A percentile compares a stretch with the other conserved stretches of the same genome.
Conservation (phyloP, 176 grass and related monocot genomes). For the Zoysia pacifica region DNA sequence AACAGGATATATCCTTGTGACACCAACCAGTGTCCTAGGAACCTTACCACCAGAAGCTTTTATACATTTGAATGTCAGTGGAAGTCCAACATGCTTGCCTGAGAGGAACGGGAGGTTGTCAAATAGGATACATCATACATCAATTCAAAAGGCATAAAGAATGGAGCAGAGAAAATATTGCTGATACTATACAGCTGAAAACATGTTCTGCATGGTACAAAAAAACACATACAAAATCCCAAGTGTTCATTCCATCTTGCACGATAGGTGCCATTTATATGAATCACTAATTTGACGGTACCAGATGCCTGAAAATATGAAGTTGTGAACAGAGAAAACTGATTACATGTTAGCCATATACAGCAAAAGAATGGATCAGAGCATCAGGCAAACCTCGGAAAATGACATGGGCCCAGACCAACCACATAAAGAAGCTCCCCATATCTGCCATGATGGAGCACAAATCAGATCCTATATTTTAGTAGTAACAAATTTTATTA, state of each 20-base stretch:
- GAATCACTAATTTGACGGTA: slow-evolving; percentile 56
- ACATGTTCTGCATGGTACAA: slow-evolving; percentile 21
- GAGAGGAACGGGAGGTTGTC: slow-evolving; percentile 28
- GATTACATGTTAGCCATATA: slow-evolving; percentile 10
- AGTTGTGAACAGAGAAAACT: not conserved
- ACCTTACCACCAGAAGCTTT: slow-evolving; percentile 76
- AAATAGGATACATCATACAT: slow-evolving; percentile 6
- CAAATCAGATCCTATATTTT: slow-evolving; percentile 16
- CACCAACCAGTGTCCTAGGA: slow-evolving; percentile 77
- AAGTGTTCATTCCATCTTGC: slow-evolving; percentile 76
- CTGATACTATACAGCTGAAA: not conserved
- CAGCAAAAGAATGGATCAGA: slow-evolving; percentile 16
- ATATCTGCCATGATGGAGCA: slow-evolving; percentile 66
- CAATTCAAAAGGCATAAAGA: slow-evolving; percentile 40
- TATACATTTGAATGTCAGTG: slow-evolving; percentile 85
- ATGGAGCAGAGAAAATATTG: not conserved
- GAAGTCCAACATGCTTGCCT: slow-evolving; percentile 73
- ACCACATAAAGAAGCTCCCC: slow-evolving; percentile 75
- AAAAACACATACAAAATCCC: slow-evolving; percentile 83
- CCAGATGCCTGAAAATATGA: slow-evolving; percentile 63
- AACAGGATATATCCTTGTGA: slow-evolving; percentile 86
- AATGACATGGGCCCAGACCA: slow-evolving; percentile 88
- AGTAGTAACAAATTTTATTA: slow-evolving; percentile 35
- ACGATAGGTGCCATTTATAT: slow-evolving; percentile 87
- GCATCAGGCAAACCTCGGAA: slow-evolving; percentile 62